phyloP scores from a whole-genome alignment of 306 rosid genomes.

The Cyamopsis tetragonoloba region DNA sequence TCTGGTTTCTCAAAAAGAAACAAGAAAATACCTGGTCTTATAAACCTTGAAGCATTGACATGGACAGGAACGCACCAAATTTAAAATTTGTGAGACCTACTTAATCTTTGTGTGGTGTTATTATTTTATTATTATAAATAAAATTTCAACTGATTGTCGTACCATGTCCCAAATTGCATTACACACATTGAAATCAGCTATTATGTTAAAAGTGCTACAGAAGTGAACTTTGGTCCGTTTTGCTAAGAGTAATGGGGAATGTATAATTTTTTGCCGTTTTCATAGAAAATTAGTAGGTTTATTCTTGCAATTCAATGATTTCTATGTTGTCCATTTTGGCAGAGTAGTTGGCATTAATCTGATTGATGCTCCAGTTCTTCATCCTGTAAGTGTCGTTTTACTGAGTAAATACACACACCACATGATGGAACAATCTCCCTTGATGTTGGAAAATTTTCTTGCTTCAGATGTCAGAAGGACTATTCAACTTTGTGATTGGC shows the following conservation, averaged over 20 bases:
- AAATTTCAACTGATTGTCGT: neutral
- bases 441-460: constrained; percentile 9
- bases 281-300: neutral
- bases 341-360: constrained; percentile 72
- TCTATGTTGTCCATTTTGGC: constrained; percentile 41
- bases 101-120: neutral
- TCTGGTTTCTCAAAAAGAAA: constrained; percentile 15
- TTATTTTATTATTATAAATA: too few relatives aligned
- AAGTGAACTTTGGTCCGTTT: neutral
- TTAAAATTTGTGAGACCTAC: neutral
- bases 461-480: constrained; percentile 77
- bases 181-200: neutral
- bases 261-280: constrained; percentile 1
- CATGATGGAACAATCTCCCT: constrained; percentile 14
- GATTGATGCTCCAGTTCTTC: constrained; percentile 85
- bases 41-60: neutral
- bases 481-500: constrained; percentile 87
- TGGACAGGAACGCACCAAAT: neutral
- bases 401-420: neutral
- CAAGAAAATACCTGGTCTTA: too few relatives aligned
- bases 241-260: neutral
- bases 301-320: constrained; percentile 31
- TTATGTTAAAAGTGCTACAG: neutral
- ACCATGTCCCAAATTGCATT: too few relatives aligned
- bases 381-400: constrained; percentile 63